phyloP scores from a whole-genome alignment of 805 yeast species.

The Priceomyces melissophilus region DNA sequence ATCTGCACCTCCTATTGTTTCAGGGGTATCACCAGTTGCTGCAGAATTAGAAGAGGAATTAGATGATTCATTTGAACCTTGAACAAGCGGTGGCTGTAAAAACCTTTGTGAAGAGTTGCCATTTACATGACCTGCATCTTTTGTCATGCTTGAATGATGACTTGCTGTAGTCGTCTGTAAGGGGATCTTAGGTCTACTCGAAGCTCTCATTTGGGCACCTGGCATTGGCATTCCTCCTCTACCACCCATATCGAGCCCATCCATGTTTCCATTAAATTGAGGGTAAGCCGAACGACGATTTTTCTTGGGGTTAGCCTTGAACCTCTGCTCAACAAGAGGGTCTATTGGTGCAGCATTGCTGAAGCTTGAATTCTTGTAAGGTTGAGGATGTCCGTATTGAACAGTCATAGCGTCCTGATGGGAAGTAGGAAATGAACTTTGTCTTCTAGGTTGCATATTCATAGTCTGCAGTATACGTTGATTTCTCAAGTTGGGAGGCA shows the following conservation, averaged over 20 bases:
- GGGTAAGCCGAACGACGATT: slow-evolving; percentile 37
- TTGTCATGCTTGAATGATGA: neutral
- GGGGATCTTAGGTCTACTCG: slow-evolving; percentile 13
- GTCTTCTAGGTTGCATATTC: slow-evolving; percentile 7
- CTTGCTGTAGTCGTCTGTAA: neutral
- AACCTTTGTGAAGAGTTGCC: slow-evolving; percentile 11
- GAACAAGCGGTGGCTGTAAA: slow-evolving; percentile 14
- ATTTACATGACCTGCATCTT: slow-evolving; percentile 3
- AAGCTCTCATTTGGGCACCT: slow-evolving; percentile 7
- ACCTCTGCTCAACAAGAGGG: slow-evolving; percentile 22
- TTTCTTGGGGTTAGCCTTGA: slow-evolving; percentile 23
- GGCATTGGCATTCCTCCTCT: slow-evolving; percentile 47
- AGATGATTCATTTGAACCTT: slow-evolving; percentile 18
- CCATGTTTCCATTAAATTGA: slow-evolving; percentile 26
- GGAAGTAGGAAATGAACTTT: slow-evolving; percentile 12
- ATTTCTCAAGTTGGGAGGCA: slow-evolving; percentile 23
- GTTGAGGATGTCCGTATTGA: slow-evolving; percentile 7
- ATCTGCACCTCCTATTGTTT: slow-evolving; percentile 12
- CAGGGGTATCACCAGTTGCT: slow-evolving; percentile 21
- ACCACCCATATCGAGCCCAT: slow-evolving; percentile 41
- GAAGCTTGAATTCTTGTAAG: slow-evolving; percentile 5
- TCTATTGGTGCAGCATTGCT: slow-evolving; percentile 24
- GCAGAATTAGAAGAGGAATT: slow-evolving; percentile 18
- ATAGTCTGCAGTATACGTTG: slow-evolving; percentile 8
- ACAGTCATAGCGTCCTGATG: slow-evolving; percentile 8